Base-by-base conservation (phyloP, 2,329 filamentous ascomycete species). In the Cladosporium sp. region DNA sequence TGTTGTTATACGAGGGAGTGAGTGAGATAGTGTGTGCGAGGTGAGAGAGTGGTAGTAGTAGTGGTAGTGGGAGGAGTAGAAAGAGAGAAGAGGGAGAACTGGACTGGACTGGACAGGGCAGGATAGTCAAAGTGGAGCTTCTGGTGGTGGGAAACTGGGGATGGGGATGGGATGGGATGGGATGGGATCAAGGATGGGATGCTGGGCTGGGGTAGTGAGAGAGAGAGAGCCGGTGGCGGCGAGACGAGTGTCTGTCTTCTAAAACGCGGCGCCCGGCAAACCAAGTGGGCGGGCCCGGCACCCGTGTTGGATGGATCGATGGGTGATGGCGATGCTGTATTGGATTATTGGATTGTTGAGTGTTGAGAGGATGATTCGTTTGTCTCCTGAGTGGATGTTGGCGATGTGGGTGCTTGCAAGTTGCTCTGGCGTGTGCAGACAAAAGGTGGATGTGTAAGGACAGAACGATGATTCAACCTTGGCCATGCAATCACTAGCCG, bases 231-330 rank as follows among this genome's bases (percentile, higher is more conserved):
- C 39, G 42, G 42, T 45, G 42, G 42, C 42, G 42, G 42, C 30
- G 42, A 45, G 42, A 45, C 42, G 32, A 33, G 32, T 27, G 5
- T 4, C 22, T 27, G 5, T 9, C 22, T 27, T 9, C 9, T 5
- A 27, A 27, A 27, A 4, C 22, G n/a, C n/a, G n/a, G n/a, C 22
- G 22, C 22, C 22, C 5, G 5, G 5, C 22, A 9, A 27, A 5
- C 22, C 22, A 27, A 27, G 22, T 27, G 22, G 22, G 22, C 22
- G 22, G 22, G 22, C 22, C 22, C 22, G 22, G 12, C 64, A 67
- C 56, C 66, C 64, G 45, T 67, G 62, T 42, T 66, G 53, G 55
- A 51, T 38, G 35, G 35, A 38, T 38, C 22, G 22, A 27, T 9
- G 22, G 22, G 5, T 27, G 22, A 27, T 9, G 22, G 22, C 22